phyloP scores from a whole-genome alignment of 2,329 filamentous ascomycete species.

The Thielaviopsis punctulata region DNA sequence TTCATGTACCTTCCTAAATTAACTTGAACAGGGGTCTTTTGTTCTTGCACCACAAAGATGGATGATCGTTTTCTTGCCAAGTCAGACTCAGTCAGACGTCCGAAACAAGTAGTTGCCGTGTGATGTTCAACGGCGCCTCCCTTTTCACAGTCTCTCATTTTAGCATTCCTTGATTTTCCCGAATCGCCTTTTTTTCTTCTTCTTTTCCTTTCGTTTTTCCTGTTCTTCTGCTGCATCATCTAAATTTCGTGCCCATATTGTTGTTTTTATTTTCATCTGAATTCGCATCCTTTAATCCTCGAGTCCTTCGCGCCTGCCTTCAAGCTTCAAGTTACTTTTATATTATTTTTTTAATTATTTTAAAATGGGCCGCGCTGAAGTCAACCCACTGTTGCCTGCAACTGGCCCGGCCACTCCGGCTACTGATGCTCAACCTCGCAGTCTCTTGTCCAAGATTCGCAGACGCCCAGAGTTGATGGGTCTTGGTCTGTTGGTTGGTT shows the following conservation, averaged over 20 bases:
- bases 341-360: neutral
- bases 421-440: neutral
- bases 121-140: neutral
- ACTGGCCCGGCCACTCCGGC: neutral
- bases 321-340: neutral
- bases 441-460: conserved; percentile 1
- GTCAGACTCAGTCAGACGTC: neutral
- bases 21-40: neutral
- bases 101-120: neutral
- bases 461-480: neutral
- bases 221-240: conserved; percentile 3
- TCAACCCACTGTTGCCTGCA: neutral
- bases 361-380: conserved; percentile 6
- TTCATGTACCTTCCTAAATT: neutral
- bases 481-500: conserved; percentile 3
- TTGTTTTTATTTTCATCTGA: neutral
- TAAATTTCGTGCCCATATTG: conserved; percentile 41
- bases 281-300: conserved; percentile 18
- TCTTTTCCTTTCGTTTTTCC: conserved; percentile 9
- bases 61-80: neutral
- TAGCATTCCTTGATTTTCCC: too few species aligned
- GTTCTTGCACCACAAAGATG: neutral
- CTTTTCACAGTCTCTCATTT: neutral
- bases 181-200: neutral
- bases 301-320: conserved; percentile 20